Conservation (phyloP, 192 early-diverging fungal species). For the Hyaloraphidium curvatum region DNA sequence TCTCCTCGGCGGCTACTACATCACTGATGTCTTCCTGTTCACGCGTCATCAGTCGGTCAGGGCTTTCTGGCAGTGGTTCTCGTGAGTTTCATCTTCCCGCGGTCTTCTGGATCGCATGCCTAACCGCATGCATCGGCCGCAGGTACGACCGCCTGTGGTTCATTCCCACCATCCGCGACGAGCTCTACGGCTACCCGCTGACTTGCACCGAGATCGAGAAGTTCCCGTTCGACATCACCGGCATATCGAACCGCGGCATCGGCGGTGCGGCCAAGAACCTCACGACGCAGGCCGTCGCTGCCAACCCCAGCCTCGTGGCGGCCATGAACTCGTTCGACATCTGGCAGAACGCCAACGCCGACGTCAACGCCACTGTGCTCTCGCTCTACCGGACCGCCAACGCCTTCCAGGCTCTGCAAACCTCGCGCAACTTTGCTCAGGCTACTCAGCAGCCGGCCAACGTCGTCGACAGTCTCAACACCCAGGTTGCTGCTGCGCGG, state of each 20-base stretch:
- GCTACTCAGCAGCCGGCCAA: no score
- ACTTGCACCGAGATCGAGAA: neutral
- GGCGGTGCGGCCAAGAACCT: neutral
- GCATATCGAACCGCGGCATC: neutral
- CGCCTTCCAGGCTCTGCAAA: no score
- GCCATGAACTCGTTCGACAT: neutral
- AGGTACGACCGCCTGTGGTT: neutral
- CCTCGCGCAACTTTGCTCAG: no score
- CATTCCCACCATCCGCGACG: conserved; percentile 2
- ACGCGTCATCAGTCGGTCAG: no score
- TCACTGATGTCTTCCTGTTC: neutral
- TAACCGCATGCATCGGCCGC: neutral
- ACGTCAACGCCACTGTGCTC: neutral
- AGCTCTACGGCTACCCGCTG: neutral
- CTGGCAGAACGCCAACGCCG: neutral
- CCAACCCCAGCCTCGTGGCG: neutral
- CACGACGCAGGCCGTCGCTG: neutral
- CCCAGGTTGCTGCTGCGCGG: no score
- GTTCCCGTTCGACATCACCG: neutral
- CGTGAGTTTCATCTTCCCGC: no score
- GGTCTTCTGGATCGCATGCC: no score
- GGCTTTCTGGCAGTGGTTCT: no score
- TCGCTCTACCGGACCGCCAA: neutral
- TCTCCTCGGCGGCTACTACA: neutral
- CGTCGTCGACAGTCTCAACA: no score